Evolutionary conservation across 768 basidiomycete species (phyloP).

Genomic region (Podaxis sp.): DNA sequence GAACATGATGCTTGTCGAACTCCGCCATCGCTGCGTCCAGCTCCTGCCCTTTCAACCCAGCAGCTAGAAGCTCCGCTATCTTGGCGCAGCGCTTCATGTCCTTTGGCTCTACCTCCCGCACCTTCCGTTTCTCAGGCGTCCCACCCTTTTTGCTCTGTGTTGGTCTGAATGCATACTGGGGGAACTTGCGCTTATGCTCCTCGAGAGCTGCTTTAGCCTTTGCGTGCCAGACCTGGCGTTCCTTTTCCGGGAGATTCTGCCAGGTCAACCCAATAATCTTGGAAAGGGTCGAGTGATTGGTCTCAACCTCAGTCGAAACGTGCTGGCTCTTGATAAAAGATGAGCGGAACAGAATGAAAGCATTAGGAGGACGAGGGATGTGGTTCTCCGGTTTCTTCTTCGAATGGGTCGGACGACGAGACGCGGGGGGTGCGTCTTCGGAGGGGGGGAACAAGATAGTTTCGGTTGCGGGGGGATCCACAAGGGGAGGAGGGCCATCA

Average conservation of each 20-base stretch:
- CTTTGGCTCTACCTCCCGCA: slow-evolving; percentile 65
- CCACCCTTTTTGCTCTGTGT: slow-evolving; percentile 51
- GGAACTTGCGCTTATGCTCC: slow-evolving; percentile 77
- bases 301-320: slow-evolving; percentile 75
- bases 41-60: slow-evolving; percentile 58
- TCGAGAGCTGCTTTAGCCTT: slow-evolving; percentile 75
- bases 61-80: slow-evolving; percentile 64
- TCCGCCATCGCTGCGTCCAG: slow-evolving; percentile 57
- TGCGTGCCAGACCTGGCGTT: slow-evolving; percentile 73
- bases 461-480: slow-evolving; percentile 29
- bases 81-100: slow-evolving; percentile 65
- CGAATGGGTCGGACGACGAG: slow-evolving; percentile 51
- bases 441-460: slow-evolving; percentile 60
- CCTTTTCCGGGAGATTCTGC: slow-evolving; percentile 74
- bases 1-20: slow-evolving; percentile 56
- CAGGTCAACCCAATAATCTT: slow-evolving; percentile 85
- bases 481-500: slow-evolving; percentile 28
- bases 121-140: slow-evolving; percentile 53
- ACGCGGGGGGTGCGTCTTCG: slow-evolving; percentile 26
- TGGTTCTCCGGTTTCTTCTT: slow-evolving; percentile 75
- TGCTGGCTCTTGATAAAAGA: slow-evolving; percentile 79
- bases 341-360: slow-evolving; percentile 84
- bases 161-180: slow-evolving; percentile 79
- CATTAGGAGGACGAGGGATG: slow-evolving; percentile 82
- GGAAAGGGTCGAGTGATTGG: slow-evolving; percentile 78